Percentiles rank a stretch among this genome's conserved stretches.
phyloP scores from a whole-genome alignment of 1,284 basidiomycete species.

The Malassezia cuniculi region DNA sequence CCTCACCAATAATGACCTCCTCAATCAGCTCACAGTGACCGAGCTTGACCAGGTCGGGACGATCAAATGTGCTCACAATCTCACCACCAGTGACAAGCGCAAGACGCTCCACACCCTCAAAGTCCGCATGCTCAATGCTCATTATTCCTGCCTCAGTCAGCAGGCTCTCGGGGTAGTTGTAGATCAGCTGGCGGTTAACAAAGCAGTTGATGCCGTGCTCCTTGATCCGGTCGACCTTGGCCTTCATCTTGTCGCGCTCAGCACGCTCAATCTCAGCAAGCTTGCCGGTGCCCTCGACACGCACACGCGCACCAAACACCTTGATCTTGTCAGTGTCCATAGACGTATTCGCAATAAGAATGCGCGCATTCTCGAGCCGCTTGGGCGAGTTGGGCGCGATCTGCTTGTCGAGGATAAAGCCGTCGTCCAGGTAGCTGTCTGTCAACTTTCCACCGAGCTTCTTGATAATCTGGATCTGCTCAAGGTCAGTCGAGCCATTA shows the following conservation, averaged over 20 bases:
- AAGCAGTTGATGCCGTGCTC: conserved; percentile 93
- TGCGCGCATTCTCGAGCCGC: conserved; percentile 84
- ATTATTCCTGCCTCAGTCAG: conserved; percentile 86
- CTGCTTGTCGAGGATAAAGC: conserved; percentile 94
- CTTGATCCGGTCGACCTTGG: conserved; percentile 88
- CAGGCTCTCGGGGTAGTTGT: conserved; percentile 96
- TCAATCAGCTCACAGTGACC: conserved; percentile 89
- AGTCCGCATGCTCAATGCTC: conserved; percentile 96
- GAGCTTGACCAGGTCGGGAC: conserved; percentile 82
- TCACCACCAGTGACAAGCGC: conserved; percentile 96
- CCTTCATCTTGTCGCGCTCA: conserved; percentile 98
- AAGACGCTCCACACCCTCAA: conserved; percentile 92
- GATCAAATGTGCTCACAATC: conserved; percentile 88
- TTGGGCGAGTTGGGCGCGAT: conserved; percentile 93
- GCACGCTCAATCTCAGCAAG: conserved; percentile 94
- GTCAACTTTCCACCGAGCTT: conserved; percentile 97
- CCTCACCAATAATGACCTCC: conserved; percentile 98
- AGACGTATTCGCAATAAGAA: conserved; percentile 93
- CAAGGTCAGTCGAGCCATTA: conserved; percentile 88
- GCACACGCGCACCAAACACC: conserved; percentile 89
- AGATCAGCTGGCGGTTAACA: conserved; percentile 95
- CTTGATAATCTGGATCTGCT: conserved; percentile 99
- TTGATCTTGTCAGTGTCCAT: conserved; percentile 99
- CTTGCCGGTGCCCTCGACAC: conserved; percentile 89
- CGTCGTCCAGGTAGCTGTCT: conserved; percentile 95